Percentiles rank a stretch among this genome's conserved stretches.
phyloP scores from a whole-genome alignment of 1,284 basidiomycete species.

The Ceratobasidium sp. region DNA sequence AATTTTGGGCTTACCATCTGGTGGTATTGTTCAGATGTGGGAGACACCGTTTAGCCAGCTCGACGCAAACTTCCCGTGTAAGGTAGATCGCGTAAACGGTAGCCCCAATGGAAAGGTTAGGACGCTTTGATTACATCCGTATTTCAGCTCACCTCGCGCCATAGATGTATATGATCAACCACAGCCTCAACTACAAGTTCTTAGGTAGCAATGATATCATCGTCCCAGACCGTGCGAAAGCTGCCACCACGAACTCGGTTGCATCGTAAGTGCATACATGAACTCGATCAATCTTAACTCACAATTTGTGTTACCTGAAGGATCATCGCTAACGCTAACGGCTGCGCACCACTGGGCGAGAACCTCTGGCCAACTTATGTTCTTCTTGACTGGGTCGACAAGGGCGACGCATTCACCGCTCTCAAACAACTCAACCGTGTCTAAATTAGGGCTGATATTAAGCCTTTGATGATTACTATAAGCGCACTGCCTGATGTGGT shows the following conservation, averaged over 20 bases:
- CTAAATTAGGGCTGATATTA: background rate
- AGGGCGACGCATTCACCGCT: conserved; percentile 42
- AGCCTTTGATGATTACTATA: too few species aligned
- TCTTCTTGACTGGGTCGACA: conserved; percentile 47
- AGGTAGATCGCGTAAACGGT: conserved; percentile 44
- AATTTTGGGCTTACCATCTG: background rate
- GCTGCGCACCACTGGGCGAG: conserved; percentile 39
- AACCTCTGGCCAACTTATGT: conserved; percentile 42
- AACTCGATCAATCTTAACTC: too few species aligned
- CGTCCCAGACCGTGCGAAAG: conserved; percentile 41
- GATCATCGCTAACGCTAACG: conserved; percentile 34
- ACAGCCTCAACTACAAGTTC: conserved; percentile 44
- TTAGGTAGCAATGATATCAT: conserved; percentile 39
- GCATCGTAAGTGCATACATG: conserved; percentile 24
- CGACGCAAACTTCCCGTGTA: conserved; percentile 41
- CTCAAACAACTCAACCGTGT: conserved; percentile 39
- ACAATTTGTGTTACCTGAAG: background rate
- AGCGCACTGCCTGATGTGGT: too few species aligned
- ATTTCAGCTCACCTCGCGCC: background rate
- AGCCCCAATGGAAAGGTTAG: conserved; percentile 38
- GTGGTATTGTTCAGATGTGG: conserved; percentile 32
- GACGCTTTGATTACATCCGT: background rate
- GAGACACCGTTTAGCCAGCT: conserved; percentile 40
- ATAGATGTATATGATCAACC: conserved; percentile 42
- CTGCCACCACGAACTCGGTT: conserved; percentile 40